Conservation (phyloP, 2,329 filamentous ascomycete genomes). For the Onygena corvina region DNA sequence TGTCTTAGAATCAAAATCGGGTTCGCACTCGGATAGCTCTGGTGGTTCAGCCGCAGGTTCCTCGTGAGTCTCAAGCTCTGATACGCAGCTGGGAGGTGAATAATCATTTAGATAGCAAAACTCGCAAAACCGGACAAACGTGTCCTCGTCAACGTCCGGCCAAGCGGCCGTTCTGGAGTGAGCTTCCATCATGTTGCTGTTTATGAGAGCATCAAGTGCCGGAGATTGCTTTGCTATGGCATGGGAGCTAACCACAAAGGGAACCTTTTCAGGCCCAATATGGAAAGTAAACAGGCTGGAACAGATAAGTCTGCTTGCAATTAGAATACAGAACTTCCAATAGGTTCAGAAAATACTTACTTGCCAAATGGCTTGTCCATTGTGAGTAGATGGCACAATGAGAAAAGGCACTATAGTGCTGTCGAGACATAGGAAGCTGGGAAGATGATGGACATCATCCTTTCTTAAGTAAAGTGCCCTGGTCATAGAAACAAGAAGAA, state of each 20-base stretch:
- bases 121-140: conserved; percentile 2
- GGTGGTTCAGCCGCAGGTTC: too few species aligned
- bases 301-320: neutral
- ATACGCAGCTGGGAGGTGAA: neutral
- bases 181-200: conserved; percentile 1
- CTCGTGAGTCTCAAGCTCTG: neutral
- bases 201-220: neutral
- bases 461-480: too few species aligned
- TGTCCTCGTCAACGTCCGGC: conserved; percentile 3
- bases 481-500: too few species aligned
- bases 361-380: conserved; percentile 1
- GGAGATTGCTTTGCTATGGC: neutral
- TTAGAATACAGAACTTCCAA: neutral
- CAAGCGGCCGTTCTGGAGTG: neutral
- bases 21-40: too few species aligned
- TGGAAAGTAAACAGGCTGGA: neutral
- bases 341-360: neutral
- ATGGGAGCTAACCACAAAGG: neutral
- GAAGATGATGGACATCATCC: too few species aligned
- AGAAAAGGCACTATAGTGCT: too few species aligned
- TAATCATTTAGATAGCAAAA: neutral
- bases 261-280: neutral
- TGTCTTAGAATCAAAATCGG: too few species aligned
- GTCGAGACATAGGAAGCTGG: too few species aligned
- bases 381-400: too few species aligned